phyloP scores from a whole-genome alignment of 2,329 filamentous ascomycete species.

The Fusarium austroafricanum region DNA sequence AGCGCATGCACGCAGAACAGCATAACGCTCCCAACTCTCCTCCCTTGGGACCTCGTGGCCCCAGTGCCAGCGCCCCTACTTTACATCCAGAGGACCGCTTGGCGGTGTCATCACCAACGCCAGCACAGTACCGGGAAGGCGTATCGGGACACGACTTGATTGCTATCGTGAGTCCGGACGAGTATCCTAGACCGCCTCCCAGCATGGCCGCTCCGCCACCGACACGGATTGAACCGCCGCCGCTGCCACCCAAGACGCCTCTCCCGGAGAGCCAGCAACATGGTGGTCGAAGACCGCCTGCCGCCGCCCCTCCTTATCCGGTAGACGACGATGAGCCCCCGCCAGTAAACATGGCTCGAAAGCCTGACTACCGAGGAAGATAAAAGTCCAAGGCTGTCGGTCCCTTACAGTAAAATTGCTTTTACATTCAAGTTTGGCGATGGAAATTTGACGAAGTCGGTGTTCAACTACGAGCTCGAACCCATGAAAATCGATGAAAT shows the following conservation, averaged over 20 bases:
- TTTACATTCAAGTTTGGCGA: background rate
- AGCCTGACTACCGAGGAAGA: constrained; percentile 76
- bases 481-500: background rate
- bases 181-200: constrained; percentile 59
- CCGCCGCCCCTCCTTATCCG: constrained; percentile 77
- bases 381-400: background rate
- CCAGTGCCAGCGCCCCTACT: constrained; percentile 46
- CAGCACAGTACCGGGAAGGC: constrained; percentile 66
- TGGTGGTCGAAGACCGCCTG: constrained; percentile 49
- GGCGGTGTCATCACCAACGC: constrained; percentile 67
- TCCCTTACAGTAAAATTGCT: background rate
- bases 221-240: constrained; percentile 70
- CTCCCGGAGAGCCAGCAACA: constrained; percentile 64
- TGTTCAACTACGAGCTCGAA: background rate
- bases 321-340: constrained; percentile 84
- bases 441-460: background rate
- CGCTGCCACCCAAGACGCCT: constrained; percentile 81
- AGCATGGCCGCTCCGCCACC: constrained; percentile 49
- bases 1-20: constrained; percentile 54
- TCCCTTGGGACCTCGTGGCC: constrained; percentile 45
- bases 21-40: constrained; percentile 43
- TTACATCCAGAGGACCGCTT: constrained; percentile 62
- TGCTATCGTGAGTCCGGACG: constrained; percentile 69
- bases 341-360: constrained; percentile 84
- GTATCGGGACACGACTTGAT: constrained; percentile 74